Evolutionary conservation across 2,329 filamentous ascomycete genomes (phyloP).

Genomic region (Cladosporium cucumerinum): DNA sequence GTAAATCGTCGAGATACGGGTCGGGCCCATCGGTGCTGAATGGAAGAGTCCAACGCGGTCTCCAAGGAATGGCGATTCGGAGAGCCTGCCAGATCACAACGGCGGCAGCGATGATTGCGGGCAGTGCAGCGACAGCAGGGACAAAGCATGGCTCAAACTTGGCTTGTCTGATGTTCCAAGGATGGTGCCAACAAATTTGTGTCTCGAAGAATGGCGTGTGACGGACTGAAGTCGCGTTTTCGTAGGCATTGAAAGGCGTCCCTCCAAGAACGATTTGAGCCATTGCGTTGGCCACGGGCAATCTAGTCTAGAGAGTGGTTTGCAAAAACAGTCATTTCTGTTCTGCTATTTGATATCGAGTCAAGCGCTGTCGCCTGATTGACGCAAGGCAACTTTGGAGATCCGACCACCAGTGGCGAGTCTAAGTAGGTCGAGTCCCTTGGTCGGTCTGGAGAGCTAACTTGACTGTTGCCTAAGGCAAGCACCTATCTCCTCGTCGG

Average conservation of each 20-base stretch:
- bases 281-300: neutral
- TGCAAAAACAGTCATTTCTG: neutral
- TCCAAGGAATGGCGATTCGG: constrained; percentile 32
- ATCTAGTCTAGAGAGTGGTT: neutral
- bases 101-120: constrained; percentile 36
- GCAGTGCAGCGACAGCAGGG: constrained; percentile 39
- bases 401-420: neutral
- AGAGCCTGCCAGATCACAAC: constrained; percentile 39
- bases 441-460: neutral
- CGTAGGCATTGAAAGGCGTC: neutral
- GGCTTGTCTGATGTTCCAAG: constrained; percentile 37
- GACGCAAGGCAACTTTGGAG: neutral
- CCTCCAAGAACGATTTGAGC: constrained; percentile 8
- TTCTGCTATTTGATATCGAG: neutral
- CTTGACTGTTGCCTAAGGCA: neutral
- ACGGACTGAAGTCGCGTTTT: neutral
- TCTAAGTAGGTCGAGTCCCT: neutral
- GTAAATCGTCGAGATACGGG: constrained; percentile 17
- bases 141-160: constrained; percentile 42
- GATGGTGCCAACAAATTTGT: constrained; percentile 25
- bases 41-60: constrained; percentile 50
- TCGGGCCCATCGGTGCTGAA: constrained; percentile 48
- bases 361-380: neutral
- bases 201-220: neutral
- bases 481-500: neutral